Evolutionary conservation across 192 early-diverging fungal genomes (phyloP).

Genomic region (Coemansia sp.): DNA sequence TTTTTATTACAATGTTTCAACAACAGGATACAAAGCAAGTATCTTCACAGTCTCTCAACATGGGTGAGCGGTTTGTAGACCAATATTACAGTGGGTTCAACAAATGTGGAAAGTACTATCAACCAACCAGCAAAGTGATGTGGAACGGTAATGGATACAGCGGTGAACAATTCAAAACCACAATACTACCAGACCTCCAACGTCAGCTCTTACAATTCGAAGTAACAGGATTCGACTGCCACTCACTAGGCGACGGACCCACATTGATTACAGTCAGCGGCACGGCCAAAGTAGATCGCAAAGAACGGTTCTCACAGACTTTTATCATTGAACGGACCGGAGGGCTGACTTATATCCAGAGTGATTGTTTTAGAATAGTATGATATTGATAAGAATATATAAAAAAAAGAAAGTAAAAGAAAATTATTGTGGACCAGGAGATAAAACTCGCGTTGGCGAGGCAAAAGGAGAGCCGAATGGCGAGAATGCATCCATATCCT

Average conservation of each 20-base stretch:
- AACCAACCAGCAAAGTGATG: conserved; percentile 25
- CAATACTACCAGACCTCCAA: conserved; percentile 26
- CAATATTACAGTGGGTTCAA: conserved; percentile 34
- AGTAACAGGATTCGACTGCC: conserved; percentile 26
- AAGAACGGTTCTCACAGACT: conserved; percentile 37
- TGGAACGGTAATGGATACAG: conserved; percentile 41
- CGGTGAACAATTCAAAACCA: conserved; percentile 27
- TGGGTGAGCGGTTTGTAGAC: conserved; percentile 33
- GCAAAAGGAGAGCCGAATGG: conserved; percentile 9
- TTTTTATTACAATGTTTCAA: too few species aligned
- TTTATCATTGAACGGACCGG: conserved; percentile 29
- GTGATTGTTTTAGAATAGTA: conserved; percentile 48
- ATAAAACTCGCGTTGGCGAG: conserved; percentile 10
- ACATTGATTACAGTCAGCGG: conserved; percentile 25
- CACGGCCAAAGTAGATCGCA: conserved; percentile 9
- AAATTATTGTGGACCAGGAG: background rate
- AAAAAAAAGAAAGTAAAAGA: conserved; percentile 3
- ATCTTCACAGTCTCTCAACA: conserved; percentile 2
- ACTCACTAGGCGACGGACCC: conserved; percentile 15
- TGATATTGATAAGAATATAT: conserved; percentile 8
- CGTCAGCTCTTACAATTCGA: conserved; percentile 7
- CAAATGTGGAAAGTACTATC: conserved; percentile 33
- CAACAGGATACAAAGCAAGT: background rate
- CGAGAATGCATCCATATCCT: conserved; percentile 7
- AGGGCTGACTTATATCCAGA: conserved; percentile 30